Evolutionary conservation across 1,284 basidiomycete species (phyloP), one percentile per base, ranked within the genome.

Genomic region (Ustilago xerochloae): DNA sequence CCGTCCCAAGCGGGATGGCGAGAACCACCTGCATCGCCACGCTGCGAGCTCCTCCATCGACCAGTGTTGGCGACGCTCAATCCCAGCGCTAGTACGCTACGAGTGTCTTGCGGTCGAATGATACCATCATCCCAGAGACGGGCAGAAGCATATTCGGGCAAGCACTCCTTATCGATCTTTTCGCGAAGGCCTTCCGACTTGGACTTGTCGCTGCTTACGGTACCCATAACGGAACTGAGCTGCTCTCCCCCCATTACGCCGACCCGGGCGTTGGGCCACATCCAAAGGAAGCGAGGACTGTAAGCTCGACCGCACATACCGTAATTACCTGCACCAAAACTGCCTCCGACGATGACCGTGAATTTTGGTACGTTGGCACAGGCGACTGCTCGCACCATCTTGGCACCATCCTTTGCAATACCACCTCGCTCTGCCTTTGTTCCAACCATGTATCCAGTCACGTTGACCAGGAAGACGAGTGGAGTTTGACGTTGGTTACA

Each of bases 171-270:
- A 84, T 97, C 94, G 53, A 97, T 96, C 81, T 92, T 90, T 16
- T 88, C 87, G 83, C 91, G 90, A 46, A 97, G 87, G 6, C 89
- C 88, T 26, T 68, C 52, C 55, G 55, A 59, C 51, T 59, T 72
- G 39, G 63, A 56, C 47, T 70, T 75, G 63, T 75, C 72, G 59
- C 66, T 69, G 29, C 92, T 93, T 15, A 97, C 93, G 1, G 90
- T 90, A 28, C 91, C 87, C 94, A 97, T 97, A 53, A 97, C 94
- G 81, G 92, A 90, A 10, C 92, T 92, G 22, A 97, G 89, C 84
- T 97, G 94, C 43, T 91, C 92, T 2, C 92, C 92, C 43, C 95
- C 94, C 95, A 97, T 97, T 45, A 97, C 94, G n/a, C 91, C 92
- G 3, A 97, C 91, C 84, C 92, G 94, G 29, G 94, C 93, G 78